A percentile compares a stretch with the other conserved stretches of the same genome.
Evolutionary conservation across 1,284 basidiomycete species (phyloP).

Genomic region (Heterobasidion irregulare): DNA sequence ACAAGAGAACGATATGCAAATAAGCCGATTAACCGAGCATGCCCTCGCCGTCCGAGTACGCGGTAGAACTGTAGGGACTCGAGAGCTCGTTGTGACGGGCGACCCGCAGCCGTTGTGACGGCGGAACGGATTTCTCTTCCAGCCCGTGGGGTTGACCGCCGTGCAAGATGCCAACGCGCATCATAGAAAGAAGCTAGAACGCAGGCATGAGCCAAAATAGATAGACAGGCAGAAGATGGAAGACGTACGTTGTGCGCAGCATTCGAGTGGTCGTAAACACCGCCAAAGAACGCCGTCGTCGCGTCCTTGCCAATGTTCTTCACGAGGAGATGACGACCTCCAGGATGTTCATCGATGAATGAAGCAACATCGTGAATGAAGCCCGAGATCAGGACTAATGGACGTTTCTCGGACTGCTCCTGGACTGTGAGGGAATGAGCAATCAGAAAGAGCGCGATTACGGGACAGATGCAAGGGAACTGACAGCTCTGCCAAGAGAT

Average conservation of each 20-base stretch:
- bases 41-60: constrained; percentile 29
- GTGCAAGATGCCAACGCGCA: constrained; percentile 81
- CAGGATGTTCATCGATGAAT: constrained; percentile 91
- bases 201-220: background rate
- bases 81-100: constrained; percentile 53
- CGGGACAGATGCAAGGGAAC: constrained; percentile 18
- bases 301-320: constrained; percentile 75
- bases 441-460: constrained; percentile 5
- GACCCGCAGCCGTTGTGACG: constrained; percentile 25
- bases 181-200: constrained; percentile 69
- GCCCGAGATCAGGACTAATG: constrained; percentile 77
- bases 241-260: constrained; percentile 75
- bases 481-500: constrained; percentile 82
- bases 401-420: constrained; percentile 67
- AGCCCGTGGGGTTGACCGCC: constrained; percentile 50
- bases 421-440: constrained; percentile 41
- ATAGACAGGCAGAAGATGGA: background rate
- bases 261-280: constrained; percentile 90
- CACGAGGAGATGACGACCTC: constrained; percentile 62
- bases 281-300: constrained; percentile 90
- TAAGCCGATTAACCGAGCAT: constrained; percentile 18
- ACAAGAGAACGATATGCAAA: background rate
- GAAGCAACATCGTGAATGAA: constrained; percentile 86
- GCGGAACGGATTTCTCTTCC: constrained; percentile 28
- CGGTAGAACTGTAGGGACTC: constrained; percentile 34